Evolutionary conservation across 2,329 filamentous ascomycete species (phyloP).

Genomic region (Cercospora zeina): DNA sequence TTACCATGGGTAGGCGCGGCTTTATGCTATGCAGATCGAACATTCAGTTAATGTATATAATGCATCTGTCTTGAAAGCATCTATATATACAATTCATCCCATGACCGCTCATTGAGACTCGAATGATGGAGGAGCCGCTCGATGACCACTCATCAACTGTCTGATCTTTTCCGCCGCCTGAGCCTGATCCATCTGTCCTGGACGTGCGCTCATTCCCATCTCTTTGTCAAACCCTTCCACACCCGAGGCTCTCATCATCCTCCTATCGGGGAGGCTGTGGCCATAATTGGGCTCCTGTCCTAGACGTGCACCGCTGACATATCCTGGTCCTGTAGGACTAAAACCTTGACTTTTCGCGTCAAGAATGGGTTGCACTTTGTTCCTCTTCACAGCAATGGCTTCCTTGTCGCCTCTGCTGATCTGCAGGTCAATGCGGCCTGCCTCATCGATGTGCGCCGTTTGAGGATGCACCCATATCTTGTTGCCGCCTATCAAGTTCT

Average conservation of each 20-base stretch:
- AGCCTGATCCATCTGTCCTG: constrained; percentile 13
- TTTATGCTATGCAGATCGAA: neutral
- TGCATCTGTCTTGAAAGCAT: neutral
- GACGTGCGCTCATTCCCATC: constrained; percentile 17
- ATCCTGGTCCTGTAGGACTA: constrained; percentile 14
- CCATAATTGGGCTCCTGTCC: constrained; percentile 34
- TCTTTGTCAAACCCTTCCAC: constrained; percentile 34
- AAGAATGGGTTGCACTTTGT: constrained; percentile 33
- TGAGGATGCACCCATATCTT: constrained; percentile 55
- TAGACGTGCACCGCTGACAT: constrained; percentile 6
- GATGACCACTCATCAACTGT: constrained; percentile 16
- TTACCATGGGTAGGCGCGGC: constrained; percentile 16
- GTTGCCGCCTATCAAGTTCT: constrained; percentile 51
- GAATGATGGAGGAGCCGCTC: neutral
- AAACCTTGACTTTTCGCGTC: constrained; percentile 25
- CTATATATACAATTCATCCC: neutral
- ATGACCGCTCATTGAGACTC: neutral
- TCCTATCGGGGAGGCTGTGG: constrained; percentile 30
- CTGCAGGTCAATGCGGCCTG: constrained; percentile 47
- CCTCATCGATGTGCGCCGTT: constrained; percentile 49
- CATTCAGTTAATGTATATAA: neutral
- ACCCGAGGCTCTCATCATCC: constrained; percentile 14
- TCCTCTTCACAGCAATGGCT: constrained; percentile 39
- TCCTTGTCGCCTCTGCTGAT: constrained; percentile 37
- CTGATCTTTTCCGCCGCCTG: constrained; percentile 19